Evolutionary conservation across 495 filamentous ascomycete genomes (phyloP), one percentile per base, ranked within the genome.

Genomic region (Tuber microsphaerosporum): DNA sequence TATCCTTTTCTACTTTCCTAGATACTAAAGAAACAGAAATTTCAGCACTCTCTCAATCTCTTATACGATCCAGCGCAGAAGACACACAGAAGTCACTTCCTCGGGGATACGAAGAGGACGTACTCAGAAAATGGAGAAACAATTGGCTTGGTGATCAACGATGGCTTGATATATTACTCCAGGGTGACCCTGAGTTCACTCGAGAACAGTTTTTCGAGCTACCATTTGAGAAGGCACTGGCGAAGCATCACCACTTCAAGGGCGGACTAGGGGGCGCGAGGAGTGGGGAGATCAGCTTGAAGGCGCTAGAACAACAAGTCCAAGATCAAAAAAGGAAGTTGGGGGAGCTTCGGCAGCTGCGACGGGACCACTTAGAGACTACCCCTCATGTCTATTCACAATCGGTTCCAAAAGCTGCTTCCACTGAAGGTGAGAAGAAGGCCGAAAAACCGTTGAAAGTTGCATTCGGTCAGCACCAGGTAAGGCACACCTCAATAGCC

Each of bases 71-170:
- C 9, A 37, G 42, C 44, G 20, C 39, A 39, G 44, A 74, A 5
- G 71, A 80, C 74, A 51, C 65, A 6, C 68, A 45, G 48, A 61
- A 72, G 34, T 51, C 70, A 22, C 34, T 73, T 34, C 69, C 76
- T 0, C 72, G 75, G 22, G 77, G 75, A n/a, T 82, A 77, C 22
- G 81, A 83, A 61, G 81, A 82, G 41, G 75, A 78, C 37, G 44
- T 83, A 19, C 45, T 73, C 14, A 70, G 65, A 41, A 83, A 83
- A 73, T 83, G 81, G 81, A 80, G 73, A 22, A 82, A 81, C 68
- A 83, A 82, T 72, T 83, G 81, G 81, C 74, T 83, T 46, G 81
- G 81, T 41, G 81, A 83, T 65, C 75, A 77, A 31, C 70, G 76
- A 51, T 83, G 81, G 81, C 81, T 83, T 14, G 78, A 82, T 39